Percentiles rank a stretch among this genome's conserved stretches.
Evolutionary conservation across 331 rosid genomes (phyloP).

Genomic region (Acacia pycnantha): DNA sequence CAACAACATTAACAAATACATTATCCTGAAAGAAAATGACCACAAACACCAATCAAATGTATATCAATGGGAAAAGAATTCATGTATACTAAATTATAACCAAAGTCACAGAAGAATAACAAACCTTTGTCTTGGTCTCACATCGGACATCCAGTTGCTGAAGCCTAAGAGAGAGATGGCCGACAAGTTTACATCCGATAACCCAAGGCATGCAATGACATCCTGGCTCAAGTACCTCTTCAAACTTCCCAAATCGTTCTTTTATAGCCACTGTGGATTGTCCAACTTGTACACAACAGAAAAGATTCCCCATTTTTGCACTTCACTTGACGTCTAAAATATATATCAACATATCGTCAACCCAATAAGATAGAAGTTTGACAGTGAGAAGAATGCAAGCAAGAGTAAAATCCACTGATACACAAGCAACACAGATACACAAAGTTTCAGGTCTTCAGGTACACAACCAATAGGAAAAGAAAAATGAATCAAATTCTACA

Average conservation of each 20-base stretch:
- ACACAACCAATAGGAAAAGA: background rate
- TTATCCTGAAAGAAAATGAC: constrained; percentile 64
- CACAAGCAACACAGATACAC: background rate
- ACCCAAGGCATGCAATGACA: constrained; percentile 92
- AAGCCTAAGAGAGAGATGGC: constrained; percentile 83
- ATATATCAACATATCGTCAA: constrained; percentile 3
- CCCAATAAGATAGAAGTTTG: background rate
- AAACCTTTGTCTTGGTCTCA: constrained; percentile 94
- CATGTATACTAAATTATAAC: background rate
- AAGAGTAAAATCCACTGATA: background rate
- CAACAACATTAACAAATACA: constrained; percentile 90
- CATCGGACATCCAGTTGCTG: constrained; percentile 85
- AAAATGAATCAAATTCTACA: background rate
- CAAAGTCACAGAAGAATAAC: background rate
- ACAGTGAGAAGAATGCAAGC: constrained; percentile 3
- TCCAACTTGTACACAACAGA: constrained; percentile 74
- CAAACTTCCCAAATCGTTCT: constrained; percentile 77
- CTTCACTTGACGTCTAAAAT: constrained; percentile 21
- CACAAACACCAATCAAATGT: constrained; percentile 18
- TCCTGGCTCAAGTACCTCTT: constrained; percentile 78
- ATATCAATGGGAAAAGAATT: background rate
- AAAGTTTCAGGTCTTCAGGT: background rate
- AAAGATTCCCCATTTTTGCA: constrained; percentile 65
- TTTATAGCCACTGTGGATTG: constrained; percentile 78
- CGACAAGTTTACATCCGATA: constrained; percentile 63